phyloP scores from a whole-genome alignment of 208 protist genomes.

The Herpetomonas samuelpessoai region DNA sequence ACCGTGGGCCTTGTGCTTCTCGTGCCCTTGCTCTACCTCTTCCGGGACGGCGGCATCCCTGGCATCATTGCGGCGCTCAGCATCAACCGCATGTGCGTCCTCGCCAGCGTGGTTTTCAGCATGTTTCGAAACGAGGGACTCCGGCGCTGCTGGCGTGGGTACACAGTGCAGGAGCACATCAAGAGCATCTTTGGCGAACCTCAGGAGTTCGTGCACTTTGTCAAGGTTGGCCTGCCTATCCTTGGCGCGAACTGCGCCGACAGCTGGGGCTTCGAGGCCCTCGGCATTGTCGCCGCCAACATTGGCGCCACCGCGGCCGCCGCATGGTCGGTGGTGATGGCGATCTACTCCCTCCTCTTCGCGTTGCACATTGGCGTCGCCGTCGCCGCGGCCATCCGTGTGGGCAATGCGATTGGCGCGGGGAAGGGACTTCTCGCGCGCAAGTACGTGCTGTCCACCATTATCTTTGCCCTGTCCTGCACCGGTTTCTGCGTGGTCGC shows the following conservation, averaged over 20 bases:
- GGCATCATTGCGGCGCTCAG: slow-evolving; percentile 26
- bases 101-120: background rate
- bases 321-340: slow-evolving; percentile 23
- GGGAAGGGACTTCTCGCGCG: slow-evolving; percentile 21
- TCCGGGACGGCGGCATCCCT: slow-evolving; percentile 8
- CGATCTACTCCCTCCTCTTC: slow-evolving; percentile 29
- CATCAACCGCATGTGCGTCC: slow-evolving; percentile 19
- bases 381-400: slow-evolving; percentile 17
- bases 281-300: slow-evolving; percentile 18
- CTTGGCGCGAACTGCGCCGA: slow-evolving; percentile 27
- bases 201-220: slow-evolving; percentile 13
- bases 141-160: slow-evolving; percentile 15
- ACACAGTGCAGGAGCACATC: slow-evolving; percentile 11
- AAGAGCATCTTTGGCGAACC: slow-evolving; percentile 12
- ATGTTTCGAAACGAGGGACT: slow-evolving; percentile 15
- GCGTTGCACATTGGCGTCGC: slow-evolving; percentile 18
- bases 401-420: slow-evolving; percentile 26
- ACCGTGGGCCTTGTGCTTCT: slow-evolving; percentile 12
- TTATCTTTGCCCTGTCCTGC: background rate
- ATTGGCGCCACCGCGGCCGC: slow-evolving; percentile 17
- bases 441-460: slow-evolving; percentile 16
- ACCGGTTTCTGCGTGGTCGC: background rate
- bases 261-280: slow-evolving; percentile 33
- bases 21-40: slow-evolving; percentile 16
- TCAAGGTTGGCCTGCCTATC: slow-evolving; percentile 18